These are phyloP conservation scores for Quercus robur DNA, from an alignment of 306 rosid genomes.

Conservation along the genomic window DNA sequence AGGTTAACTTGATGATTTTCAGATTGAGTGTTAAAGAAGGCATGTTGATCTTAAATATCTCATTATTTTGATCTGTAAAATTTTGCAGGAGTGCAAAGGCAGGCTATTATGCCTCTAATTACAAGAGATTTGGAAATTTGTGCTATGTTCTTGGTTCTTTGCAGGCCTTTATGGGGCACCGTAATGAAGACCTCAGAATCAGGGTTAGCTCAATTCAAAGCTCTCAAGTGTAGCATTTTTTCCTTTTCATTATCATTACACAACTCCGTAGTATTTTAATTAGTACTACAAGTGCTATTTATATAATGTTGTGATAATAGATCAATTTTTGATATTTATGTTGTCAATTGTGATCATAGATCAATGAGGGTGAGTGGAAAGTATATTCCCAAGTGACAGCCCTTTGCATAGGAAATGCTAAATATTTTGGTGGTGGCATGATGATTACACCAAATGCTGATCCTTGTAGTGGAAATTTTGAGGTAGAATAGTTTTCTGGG, in stretches of 20 bases:
- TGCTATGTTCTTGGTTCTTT: slow-evolving; percentile 91
- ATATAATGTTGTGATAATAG: slow-evolving; percentile 38
- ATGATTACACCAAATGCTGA: slow-evolving; percentile 82
- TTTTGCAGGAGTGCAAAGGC: slow-evolving; percentile 92
- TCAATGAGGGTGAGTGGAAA: slow-evolving; percentile 84
- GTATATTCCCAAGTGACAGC: slow-evolving; percentile 73
- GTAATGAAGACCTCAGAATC: slow-evolving; percentile 70
- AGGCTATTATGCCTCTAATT: slow-evolving; percentile 78
- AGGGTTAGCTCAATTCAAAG: slow-evolving; percentile 50
- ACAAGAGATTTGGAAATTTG: slow-evolving; percentile 83
- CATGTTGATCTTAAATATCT: slow-evolving; percentile 12
- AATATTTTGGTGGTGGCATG: slow-evolving; percentile 98
- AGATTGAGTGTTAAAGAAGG: slow-evolving; percentile 5
- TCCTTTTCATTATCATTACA: neutral
- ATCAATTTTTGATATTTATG: slow-evolving; percentile 23
- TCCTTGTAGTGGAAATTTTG: slow-evolving; percentile 65
- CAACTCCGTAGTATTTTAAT: neutral
- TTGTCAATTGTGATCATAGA: slow-evolving; percentile 35
- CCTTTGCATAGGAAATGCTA: slow-evolving; percentile 83
- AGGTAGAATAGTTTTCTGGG: slow-evolving; percentile 46
- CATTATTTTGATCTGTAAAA: slow-evolving; percentile 2
- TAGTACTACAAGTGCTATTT: neutral
- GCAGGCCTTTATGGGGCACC: slow-evolving; percentile 87
- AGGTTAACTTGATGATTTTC: slow-evolving; percentile 41
- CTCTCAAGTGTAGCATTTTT: neutral